Percentiles rank a stretch among this genome's conserved stretches.
phyloP scores from a whole-genome alignment of 2,329 filamentous ascomycete genomes.

The Pestalotiopsis sp. region DNA sequence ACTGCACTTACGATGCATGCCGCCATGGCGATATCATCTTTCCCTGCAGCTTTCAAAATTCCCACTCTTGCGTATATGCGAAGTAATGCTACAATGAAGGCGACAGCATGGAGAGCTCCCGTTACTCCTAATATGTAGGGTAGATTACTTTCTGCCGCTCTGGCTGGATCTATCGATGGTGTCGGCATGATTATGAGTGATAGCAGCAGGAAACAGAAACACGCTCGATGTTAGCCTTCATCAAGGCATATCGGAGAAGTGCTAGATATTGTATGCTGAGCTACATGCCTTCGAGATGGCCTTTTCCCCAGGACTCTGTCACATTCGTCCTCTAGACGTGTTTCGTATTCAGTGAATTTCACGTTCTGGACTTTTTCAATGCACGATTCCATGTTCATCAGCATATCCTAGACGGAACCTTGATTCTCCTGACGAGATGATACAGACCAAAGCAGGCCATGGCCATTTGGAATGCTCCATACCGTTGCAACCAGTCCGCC shows the following conservation, averaged over 20 bases:
- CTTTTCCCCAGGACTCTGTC: neutral
- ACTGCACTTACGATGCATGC: slow-evolving; percentile 13
- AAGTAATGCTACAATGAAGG: neutral
- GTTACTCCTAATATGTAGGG: slow-evolving; percentile 5
- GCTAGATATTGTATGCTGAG: neutral
- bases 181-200: neutral
- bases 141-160: slow-evolving; percentile 8
- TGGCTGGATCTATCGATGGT: neutral
- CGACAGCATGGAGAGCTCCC: neutral
- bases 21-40: slow-evolving; percentile 8
- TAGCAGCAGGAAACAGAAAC: neutral
- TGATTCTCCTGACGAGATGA: neutral
- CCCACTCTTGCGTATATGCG: slow-evolving; percentile 3
- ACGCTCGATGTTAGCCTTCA: neutral
- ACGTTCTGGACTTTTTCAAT: neutral
- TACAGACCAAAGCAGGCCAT: neutral
- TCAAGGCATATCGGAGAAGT: neutral
- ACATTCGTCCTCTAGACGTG: neutral
- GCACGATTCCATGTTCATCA: neutral
- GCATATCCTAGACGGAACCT: too few species aligned
- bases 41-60: slow-evolving; percentile 1
- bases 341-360: neutral
- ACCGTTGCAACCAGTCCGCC: neutral
- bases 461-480: neutral
- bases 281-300: neutral